Conservation (phyloP, 1,284 basidiomycete species). For the Cutaneotrichosporon cutaneum region DNA sequence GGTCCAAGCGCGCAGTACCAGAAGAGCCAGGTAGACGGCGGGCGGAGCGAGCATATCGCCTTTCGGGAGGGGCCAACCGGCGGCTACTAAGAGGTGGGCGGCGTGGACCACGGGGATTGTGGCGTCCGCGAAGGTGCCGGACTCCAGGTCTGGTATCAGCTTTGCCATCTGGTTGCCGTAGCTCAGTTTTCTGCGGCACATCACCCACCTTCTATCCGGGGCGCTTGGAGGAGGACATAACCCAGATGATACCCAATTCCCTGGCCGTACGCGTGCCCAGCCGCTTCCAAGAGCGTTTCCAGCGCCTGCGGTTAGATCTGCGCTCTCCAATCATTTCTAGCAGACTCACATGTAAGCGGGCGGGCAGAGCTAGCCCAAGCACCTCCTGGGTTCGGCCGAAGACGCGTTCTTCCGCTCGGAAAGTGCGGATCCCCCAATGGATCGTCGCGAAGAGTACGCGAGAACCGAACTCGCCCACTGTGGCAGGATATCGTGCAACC, state of each 20-base stretch:
- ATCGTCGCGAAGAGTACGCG: background rate
- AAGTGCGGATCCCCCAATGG: background rate
- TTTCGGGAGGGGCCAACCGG: background rate
- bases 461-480: background rate
- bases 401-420: background rate
- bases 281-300: background rate
- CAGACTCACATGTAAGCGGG: background rate
- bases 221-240: background rate
- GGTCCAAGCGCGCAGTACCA: background rate
- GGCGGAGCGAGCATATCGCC: background rate
- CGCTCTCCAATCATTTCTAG: too few species aligned
- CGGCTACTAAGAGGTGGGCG: background rate
- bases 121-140: background rate
- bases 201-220: background rate
- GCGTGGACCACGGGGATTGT: background rate
- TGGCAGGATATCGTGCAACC: background rate
- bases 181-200: too few species aligned
- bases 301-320: background rate
- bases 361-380: background rate
- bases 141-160: background rate
- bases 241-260: background rate
- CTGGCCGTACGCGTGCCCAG: background rate
- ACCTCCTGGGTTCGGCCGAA: background rate
- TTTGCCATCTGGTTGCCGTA: too few species aligned
- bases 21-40: background rate